phyloP scores from a whole-genome alignment of 306 rosid genomes.

The Pyrus betulifolia region DNA sequence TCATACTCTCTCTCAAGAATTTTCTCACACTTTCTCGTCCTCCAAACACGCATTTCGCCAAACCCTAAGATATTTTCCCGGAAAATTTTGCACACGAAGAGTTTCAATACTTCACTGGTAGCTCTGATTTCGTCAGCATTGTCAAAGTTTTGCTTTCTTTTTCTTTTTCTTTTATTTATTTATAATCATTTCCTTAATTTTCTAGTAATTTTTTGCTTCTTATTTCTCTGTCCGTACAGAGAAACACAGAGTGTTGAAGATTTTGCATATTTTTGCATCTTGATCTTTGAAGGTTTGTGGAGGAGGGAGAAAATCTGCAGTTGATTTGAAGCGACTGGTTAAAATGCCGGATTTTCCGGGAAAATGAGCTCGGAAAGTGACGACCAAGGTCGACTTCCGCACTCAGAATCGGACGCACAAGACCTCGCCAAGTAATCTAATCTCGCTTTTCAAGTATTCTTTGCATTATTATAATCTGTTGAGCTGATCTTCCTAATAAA shows the following conservation, averaged over 20 bases:
- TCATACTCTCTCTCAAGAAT: background rate
- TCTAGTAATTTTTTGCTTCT: background rate
- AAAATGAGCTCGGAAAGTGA: constrained; percentile 22
- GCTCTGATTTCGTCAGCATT: background rate
- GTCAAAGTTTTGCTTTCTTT: background rate
- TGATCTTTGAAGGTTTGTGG: constrained; percentile 3
- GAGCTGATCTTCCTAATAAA: background rate
- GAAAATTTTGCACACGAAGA: background rate
- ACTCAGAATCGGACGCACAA: background rate
- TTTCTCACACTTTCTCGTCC: background rate
- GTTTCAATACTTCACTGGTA: background rate
- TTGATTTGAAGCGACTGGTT: background rate
- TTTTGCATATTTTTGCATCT: constrained; percentile 2
- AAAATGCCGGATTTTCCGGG: background rate
- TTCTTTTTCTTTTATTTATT: too few species aligned
- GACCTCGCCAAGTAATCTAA: constrained; percentile 31
- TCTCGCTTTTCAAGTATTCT: background rate
- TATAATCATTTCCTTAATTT: too few species aligned
- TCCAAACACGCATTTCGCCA: background rate
- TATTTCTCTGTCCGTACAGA: background rate
- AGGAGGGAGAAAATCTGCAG: background rate
- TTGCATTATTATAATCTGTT: background rate
- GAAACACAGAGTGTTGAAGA: background rate
- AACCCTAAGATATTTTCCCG: background rate
- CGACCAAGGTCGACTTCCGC: background rate